Evolutionary conservation across 495 filamentous ascomycete genomes (phyloP).

Genomic region (Podospora pseudoanserina): DNA sequence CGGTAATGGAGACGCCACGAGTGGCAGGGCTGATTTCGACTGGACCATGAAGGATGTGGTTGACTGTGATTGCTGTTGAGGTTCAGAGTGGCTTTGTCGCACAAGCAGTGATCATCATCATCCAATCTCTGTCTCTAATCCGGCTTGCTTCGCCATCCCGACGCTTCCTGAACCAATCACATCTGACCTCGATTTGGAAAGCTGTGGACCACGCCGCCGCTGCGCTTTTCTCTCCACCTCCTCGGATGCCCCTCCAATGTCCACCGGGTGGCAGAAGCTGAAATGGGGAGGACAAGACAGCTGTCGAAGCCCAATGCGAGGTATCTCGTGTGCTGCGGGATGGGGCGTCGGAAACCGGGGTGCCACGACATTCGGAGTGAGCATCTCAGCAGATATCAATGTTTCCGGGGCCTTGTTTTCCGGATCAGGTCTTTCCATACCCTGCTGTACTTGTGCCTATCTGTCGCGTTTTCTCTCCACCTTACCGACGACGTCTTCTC

Average conservation of each 20-base stretch:
- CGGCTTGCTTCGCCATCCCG: neutral
- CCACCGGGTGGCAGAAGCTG: too few relatives aligned
- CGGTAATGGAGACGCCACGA: neutral
- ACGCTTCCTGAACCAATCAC: neutral
- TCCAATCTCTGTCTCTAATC: neutral
- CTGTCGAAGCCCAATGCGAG: neutral
- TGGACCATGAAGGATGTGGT: neutral
- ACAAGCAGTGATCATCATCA: neutral
- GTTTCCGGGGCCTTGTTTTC: neutral
- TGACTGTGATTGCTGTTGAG: neutral
- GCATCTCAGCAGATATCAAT: neutral
- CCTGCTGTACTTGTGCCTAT: neutral
- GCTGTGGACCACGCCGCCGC: too few relatives aligned
- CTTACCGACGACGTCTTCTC: neutral
- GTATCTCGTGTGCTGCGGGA: neutral
- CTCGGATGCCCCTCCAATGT: neutral
- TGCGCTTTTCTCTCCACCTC: neutral
- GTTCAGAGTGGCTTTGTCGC: neutral
- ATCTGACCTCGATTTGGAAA: neutral
- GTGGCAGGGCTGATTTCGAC: neutral
- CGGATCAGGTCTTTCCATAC: neutral
- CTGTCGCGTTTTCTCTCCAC: neutral
- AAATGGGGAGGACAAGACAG: neutral
- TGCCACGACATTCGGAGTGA: constrained; percentile 5
- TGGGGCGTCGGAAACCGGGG: constrained; percentile 1